These are phyloP conservation scores for Pisolithus thermaeus DNA, from an alignment of 1,284 basidiomycete genomes.

Conservation along the genomic window DNA sequence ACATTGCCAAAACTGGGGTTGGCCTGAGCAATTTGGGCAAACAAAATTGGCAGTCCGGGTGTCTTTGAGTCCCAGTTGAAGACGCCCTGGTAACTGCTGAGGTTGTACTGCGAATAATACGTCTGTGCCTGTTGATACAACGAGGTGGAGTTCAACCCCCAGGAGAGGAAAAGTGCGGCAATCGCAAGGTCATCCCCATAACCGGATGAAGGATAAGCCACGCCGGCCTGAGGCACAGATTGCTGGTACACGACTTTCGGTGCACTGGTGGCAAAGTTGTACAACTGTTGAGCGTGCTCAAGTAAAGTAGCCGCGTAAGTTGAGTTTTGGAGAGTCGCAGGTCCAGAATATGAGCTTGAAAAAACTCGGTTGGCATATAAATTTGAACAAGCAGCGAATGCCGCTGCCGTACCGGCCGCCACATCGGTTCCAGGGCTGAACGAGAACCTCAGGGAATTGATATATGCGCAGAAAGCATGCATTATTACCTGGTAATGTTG, in stretches of 20 bases:
- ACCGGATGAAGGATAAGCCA: conserved; percentile 69
- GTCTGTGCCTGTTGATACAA: conserved; percentile 62
- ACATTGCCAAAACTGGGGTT: conserved; percentile 48
- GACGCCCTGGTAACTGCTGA: conserved; percentile 50
- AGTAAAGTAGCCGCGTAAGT: conserved; percentile 69
- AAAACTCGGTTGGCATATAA: conserved; percentile 64
- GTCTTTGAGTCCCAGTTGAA: conserved; percentile 90
- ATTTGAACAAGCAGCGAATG: conserved; percentile 80
- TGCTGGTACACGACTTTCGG: conserved; percentile 56
- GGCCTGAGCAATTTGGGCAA: conserved; percentile 57
- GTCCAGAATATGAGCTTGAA: conserved; percentile 45
- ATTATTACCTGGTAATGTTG: conserved; percentile 47
- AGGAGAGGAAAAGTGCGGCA: conserved; percentile 72
- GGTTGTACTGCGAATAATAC: conserved; percentile 55
- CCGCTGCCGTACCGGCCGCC: conserved; percentile 76
- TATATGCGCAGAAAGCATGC: background rate
- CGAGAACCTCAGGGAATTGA: conserved; percentile 9
- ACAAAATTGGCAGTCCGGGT: conserved; percentile 71
- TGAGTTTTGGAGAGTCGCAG: conserved; percentile 66
- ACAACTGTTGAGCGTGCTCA: conserved; percentile 70
- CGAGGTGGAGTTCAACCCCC: conserved; percentile 58
- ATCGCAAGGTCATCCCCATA: conserved; percentile 68
- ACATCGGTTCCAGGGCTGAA: conserved; percentile 80
- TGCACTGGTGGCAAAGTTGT: conserved; percentile 64
- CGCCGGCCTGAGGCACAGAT: conserved; percentile 57